Evolutionary conservation across 2,329 filamentous ascomycete genomes (phyloP).

Genomic region (Claviceps pusilla): DNA sequence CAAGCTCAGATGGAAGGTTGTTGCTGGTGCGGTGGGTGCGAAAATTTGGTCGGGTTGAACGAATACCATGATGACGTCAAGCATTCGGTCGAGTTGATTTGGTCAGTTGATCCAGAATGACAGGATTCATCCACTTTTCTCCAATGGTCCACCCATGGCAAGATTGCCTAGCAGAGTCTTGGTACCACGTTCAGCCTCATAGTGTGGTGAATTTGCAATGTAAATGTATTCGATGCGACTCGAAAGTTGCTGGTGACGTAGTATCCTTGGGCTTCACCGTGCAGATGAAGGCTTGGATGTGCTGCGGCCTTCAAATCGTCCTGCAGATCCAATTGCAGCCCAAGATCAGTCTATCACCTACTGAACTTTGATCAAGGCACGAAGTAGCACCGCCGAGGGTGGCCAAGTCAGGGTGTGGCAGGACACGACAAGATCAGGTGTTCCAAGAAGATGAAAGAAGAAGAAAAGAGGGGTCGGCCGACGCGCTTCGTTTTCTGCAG

Average conservation of each 20-base stretch:
- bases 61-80: neutral
- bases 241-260: neutral
- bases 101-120: neutral
- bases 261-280: neutral
- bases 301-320: neutral
- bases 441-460: no score
- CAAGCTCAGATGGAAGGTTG: neutral
- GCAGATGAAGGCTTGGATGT: neutral
- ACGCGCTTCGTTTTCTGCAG: neutral
- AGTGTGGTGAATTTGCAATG: neutral
- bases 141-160: no score
- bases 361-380: no score
- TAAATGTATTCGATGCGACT: neutral
- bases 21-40: neutral
- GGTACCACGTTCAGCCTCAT: neutral
- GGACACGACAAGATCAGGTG: no score
- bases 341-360: neutral
- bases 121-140: no score
- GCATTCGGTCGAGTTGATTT: neutral
- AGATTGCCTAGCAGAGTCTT: neutral
- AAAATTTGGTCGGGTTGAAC: neutral
- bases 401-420: no score
- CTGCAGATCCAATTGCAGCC: neutral
- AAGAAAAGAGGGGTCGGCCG: no score
- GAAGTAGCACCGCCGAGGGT: no score